Percentiles rank a stretch among this genome's conserved stretches.
phyloP scores from a whole-genome alignment of 768 basidiomycete genomes.

The Russula sp. region DNA sequence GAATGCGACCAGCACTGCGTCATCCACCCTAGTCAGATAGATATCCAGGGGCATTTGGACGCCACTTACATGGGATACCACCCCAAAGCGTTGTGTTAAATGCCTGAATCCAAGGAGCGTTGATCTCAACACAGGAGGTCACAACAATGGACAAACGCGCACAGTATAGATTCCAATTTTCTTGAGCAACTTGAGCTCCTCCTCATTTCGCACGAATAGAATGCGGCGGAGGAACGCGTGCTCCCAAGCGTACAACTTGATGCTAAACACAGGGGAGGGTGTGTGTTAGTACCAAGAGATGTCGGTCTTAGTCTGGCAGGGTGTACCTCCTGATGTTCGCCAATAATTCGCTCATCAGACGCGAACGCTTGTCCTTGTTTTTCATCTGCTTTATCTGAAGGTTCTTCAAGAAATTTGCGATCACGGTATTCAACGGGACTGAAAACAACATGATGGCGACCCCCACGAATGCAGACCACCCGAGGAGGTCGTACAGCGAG shows the following conservation, averaged over 20 bases:
- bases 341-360: slow-evolving; percentile 90
- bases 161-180: slow-evolving; percentile 77
- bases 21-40: slow-evolving; percentile 7
- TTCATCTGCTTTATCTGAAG: slow-evolving; percentile 93
- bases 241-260: slow-evolving; percentile 95
- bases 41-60: background rate
- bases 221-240: slow-evolving; percentile 79
- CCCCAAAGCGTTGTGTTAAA: slow-evolving; percentile 59
- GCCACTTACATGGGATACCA: slow-evolving; percentile 49
- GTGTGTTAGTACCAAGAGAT: background rate
- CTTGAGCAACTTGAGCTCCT: slow-evolving; percentile 74
- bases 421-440: slow-evolving; percentile 65
- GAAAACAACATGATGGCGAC: slow-evolving; percentile 85
- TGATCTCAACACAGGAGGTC: background rate
- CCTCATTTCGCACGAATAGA: slow-evolving; percentile 71
- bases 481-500: slow-evolving; percentile 83
- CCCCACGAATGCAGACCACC: slow-evolving; percentile 88
- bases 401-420: slow-evolving; percentile 62
- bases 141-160: slow-evolving; percentile 25
- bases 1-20: slow-evolving; percentile 64
- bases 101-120: slow-evolving; percentile 34
- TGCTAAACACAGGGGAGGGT: slow-evolving; percentile 38
- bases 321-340: slow-evolving; percentile 78
- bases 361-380: slow-evolving; percentile 76
- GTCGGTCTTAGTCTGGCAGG: no score